Base-by-base conservation (phyloP, 2,329 filamentous ascomycete species). In the Verticillium nubilum region DNA sequence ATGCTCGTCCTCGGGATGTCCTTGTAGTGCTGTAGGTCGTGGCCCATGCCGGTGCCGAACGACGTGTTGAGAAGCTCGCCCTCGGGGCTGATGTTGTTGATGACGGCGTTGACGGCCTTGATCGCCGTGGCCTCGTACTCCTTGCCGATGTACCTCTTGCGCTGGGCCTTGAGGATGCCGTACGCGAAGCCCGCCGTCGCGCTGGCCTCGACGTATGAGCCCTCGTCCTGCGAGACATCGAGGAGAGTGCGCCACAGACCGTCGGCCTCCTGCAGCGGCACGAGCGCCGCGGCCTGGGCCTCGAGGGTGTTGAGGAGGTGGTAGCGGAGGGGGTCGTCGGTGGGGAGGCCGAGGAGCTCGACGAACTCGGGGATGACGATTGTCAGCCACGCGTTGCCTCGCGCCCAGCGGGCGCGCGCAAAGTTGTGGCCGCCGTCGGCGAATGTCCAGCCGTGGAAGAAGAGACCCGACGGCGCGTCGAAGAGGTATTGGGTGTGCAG, bases 291-390 rank as follows among this genome's bases (percentile, higher is more conserved):
- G 65, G 86, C 88, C 71, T 94, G 90, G 4, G 87, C 85, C 53
- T 85, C 80, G 1, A 94, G 77, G 0, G 88, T 88, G 63, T 83
- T 81, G 53, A 86, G 71, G 23, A 91, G 77, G 61, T 86, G 77
- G 0, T 76, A 67, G 12, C 86, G 80, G 27, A 92, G 76, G 0
- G 87, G 82, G 65, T 92, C 88, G 61, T 88, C 84, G 2, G 77
- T 70, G 2, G 80, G 74, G 27, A 92, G 74, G 42, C 87, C 82
- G 42, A 93, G 74, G 56, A 94, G 71, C 69, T 93, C 90, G 59
- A 94, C 80, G 65, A 93, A 89, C 67, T 94, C 90, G 0, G 90
- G 90, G 58, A 93, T 90, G n/a, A 86, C 90, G 61, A 94, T 93
- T 0, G 90, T 93, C 54, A 94, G 70, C 90, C 90, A 94, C 62